Base-by-base conservation (phyloP, 2,329 filamentous ascomycete species). In the Colletotrichum echinochloae region DNA sequence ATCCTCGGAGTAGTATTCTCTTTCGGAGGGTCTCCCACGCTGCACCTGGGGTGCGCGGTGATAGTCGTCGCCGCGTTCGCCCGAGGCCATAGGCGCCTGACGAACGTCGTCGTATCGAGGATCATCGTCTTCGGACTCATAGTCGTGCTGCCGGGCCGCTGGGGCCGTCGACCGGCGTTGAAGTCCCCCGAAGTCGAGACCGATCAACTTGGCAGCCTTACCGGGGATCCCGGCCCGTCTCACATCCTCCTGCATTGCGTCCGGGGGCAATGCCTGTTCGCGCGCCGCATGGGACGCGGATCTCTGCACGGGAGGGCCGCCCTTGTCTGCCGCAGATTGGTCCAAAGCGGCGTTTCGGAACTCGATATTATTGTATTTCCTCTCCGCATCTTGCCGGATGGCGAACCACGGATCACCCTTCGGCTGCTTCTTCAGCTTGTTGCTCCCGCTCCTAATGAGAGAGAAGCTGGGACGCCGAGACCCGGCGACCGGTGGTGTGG, bases 401-500 rank as follows among this genome's bases (percentile, higher is more conserved):
- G 78, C 79, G 73, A 83, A 82, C 82, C 83, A 84, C 1, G 82
- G 78, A 59, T 89, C 87, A n/a, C 78, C 81, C 1, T 88, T 87
- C 0, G 86, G 88, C 2, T 88, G 84, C 72, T 90, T 90, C 75
- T 82, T 85, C 44, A 89, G 79, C 75, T 88, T 90, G 73, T 89
- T 89, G 74, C 87, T 90, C n/a, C 81, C 84, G 65, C 79, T 86
- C 60, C 86, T 83, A 11, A 80, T 76, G 41, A 85, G 73, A 68
- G 82, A 79, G 60, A 82, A 80, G 41, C 68, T 71, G 44, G 68
- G 65, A n/a, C 65, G 55, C 4, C 68, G 65, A 46, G 68, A 63
- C 48, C 80, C 78, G 18, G 76, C 75, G 33, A 76, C 70, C 3
- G 82, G 76, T 56, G 71, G 75, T 28, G 72, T 74, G 39, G 73